These are phyloP conservation scores for Xerocomus brunneocitrinus DNA, from an alignment of 768 basidiomycete genomes.

Conservation along the genomic window DNA sequence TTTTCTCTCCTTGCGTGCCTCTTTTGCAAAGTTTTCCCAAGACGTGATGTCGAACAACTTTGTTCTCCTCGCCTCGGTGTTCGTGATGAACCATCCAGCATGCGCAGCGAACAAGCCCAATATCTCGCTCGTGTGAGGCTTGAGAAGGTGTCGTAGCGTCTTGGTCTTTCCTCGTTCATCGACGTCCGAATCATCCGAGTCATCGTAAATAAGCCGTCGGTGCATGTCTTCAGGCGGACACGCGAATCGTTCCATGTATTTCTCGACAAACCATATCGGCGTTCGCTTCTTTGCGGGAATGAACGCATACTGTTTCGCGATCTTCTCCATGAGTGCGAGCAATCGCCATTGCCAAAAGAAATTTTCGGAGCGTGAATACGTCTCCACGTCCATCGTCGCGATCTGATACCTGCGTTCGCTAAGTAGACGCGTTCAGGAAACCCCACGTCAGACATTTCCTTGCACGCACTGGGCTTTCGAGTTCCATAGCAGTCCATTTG, in stretches of 20 bases:
- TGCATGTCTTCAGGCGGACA: constrained; percentile 23
- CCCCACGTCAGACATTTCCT: background rate
- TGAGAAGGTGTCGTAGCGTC: constrained; percentile 41
- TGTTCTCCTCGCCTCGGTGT: constrained; percentile 33
- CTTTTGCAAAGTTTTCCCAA: constrained; percentile 46
- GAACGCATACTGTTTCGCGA: constrained; percentile 33
- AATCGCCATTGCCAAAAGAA: constrained; percentile 53
- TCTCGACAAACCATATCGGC: constrained; percentile 46
- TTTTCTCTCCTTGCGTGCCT: constrained; percentile 29
- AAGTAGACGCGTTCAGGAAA: constrained; percentile 5
- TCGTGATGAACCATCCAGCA: constrained; percentile 54
- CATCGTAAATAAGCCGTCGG: constrained; percentile 35
- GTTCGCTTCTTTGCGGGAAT: constrained; percentile 37
- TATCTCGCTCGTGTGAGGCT: constrained; percentile 49
- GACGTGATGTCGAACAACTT: constrained; percentile 38
- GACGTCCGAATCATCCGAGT: constrained; percentile 25
- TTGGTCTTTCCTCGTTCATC: constrained; percentile 27
- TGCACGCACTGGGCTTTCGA: constrained; percentile 27
- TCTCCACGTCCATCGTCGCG: constrained; percentile 41
- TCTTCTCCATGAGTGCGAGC: constrained; percentile 41
- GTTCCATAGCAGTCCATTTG: constrained; percentile 30
- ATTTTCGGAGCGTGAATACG: constrained; percentile 39
- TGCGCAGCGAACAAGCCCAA: constrained; percentile 49
- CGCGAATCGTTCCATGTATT: constrained; percentile 35
- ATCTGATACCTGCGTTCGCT: constrained; percentile 45